Evolutionary conservation across 2,329 filamentous ascomycete genomes (phyloP), one percentile per base, ranked within the genome.

Genomic region (Didymella segeticola): DNA sequence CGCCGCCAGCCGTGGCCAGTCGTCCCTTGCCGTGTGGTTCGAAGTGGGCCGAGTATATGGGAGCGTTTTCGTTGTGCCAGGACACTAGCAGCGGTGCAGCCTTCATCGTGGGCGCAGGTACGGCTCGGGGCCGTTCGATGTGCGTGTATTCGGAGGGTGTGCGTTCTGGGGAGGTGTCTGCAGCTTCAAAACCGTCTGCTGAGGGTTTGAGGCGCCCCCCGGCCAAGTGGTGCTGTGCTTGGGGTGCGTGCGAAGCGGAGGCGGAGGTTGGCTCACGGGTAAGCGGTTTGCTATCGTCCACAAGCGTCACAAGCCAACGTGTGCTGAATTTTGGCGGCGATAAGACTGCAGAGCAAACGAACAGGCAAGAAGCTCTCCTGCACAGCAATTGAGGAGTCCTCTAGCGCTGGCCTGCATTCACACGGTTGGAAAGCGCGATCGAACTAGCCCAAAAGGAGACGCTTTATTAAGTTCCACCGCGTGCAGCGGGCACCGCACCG

Each of bases 51-150:
- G 93, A 97, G 80, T 98, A 99, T 74, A 99, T 93, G 54, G 95
- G 95, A 68, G 91, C 87, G 79, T 96, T 96, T 73, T 96, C 91
- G 77, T 97, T 91, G 78, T 99, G 96, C 95, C 95, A 99, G 82
- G 96, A 91, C 79, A 99, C 93, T 73, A 98, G 93, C 66, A 99
- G 84, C 67, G 95, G 93, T 71, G 91, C 89, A 73, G 92, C 93
- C 85, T 96, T 98, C 95, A 99, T 99, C 34, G 51, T 67, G 66
- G 56, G 48, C 34, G 52, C 22, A 39, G 48, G 15, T 45, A 61
- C 60, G 53, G 64, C 64, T 66, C 60, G 60, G 56, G 61, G 66
- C 62, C 56, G 53, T 52, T 54, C 33, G 42, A 42, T 49, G 9
- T 43, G 30, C 14, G 33, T 36, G 20, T 45, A 20, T 34, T 42